Conservation (phyloP, 495 filamentous ascomycete genomes). For the Lasiosphaeris hirsuta region DNA sequence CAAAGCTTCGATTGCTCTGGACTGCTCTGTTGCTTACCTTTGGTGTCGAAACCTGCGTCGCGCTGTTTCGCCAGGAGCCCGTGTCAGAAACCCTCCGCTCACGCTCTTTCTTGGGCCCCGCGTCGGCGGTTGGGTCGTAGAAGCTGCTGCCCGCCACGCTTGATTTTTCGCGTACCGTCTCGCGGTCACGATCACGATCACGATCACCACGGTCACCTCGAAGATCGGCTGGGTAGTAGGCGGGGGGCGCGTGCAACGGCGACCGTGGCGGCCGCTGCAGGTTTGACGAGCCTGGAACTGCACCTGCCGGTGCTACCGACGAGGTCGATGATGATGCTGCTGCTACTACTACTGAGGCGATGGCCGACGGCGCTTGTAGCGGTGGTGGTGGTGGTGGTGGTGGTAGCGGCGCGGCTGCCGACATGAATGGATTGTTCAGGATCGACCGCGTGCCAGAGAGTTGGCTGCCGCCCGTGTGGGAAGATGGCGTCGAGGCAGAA, state of each 20-base stretch:
- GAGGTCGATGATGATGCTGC: neutral
- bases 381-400: constrained; percentile 24
- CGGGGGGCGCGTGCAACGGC: constrained; percentile 34
- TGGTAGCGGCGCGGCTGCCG: constrained; percentile 24
- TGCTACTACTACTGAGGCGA: constrained; percentile 17
- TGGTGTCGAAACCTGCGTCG: constrained; percentile 35
- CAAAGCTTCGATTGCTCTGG: constrained; percentile 18
- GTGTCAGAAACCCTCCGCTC: constrained; percentile 44
- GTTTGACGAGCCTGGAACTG: constrained; percentile 11
- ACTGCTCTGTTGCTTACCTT: constrained; percentile 29
- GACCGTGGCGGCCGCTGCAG: constrained; percentile 24
- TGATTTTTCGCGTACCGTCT: constrained; percentile 41
- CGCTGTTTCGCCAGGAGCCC: constrained; percentile 33
- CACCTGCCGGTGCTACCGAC: neutral
- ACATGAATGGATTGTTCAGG: constrained; percentile 32
- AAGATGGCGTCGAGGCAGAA: constrained; percentile 24
- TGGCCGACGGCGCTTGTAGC: constrained; percentile 27
- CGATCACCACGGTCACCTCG: constrained; percentile 3
- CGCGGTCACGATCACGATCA: constrained; percentile 30
- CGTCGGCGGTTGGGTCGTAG: constrained; percentile 56
- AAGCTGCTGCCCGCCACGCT: constrained; percentile 39
- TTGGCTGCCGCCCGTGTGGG: constrained; percentile 16
- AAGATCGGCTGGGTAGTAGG: constrained; percentile 27
- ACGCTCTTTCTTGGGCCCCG: constrained; percentile 25
- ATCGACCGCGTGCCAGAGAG: constrained; percentile 28